These are phyloP conservation scores for Astrocystis sublimbata DNA, from an alignment of 495 filamentous ascomycete species.

Conservation along the genomic window DNA sequence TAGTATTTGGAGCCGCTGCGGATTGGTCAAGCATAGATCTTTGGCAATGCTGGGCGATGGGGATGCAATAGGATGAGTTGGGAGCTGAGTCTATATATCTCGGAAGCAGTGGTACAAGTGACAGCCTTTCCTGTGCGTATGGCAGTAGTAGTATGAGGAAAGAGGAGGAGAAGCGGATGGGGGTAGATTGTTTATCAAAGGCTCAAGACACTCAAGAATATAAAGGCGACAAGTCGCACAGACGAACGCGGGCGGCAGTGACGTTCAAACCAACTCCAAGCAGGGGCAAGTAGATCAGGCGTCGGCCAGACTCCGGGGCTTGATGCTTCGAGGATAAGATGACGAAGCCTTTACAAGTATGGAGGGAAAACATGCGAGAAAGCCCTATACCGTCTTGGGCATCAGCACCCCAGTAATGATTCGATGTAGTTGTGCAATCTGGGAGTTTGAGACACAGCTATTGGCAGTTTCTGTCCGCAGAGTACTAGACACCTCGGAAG, in stretches of 20 bases:
- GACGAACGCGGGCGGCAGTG: slow-evolving; percentile 15
- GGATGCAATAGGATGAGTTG: slow-evolving; percentile 2
- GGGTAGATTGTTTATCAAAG: slow-evolving; percentile 4
- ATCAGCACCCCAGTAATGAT: slow-evolving; percentile 16
- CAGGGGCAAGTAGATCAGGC: slow-evolving; percentile 26
- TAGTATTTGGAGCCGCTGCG: slow-evolving; percentile 3
- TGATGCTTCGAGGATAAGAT: slow-evolving; percentile 31
- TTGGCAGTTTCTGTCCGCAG: slow-evolving; percentile 25
- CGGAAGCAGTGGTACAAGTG: neutral
- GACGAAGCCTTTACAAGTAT: slow-evolving; percentile 26
- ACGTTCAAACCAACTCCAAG: slow-evolving; percentile 18
- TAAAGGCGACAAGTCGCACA: slow-evolving; percentile 15
- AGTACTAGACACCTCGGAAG: slow-evolving; percentile 25
- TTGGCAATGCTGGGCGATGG: neutral
- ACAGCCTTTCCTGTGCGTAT: neutral
- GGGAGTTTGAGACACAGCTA: slow-evolving; percentile 35
- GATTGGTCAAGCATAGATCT: slow-evolving; percentile 8
- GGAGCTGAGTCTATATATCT: slow-evolving; percentile 9
- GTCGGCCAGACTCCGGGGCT: slow-evolving; percentile 36
- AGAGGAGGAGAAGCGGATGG: neutral
- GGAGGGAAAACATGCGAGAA: slow-evolving; percentile 20
- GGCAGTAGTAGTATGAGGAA: neutral
- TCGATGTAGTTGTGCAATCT: slow-evolving; percentile 33
- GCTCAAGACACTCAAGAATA: slow-evolving; percentile 15
- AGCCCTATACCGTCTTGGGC: slow-evolving; percentile 34